These are phyloP conservation scores for Penicillium rolfsii DNA, from an alignment of 2,329 filamentous ascomycete species.

Conservation along the genomic window DNA sequence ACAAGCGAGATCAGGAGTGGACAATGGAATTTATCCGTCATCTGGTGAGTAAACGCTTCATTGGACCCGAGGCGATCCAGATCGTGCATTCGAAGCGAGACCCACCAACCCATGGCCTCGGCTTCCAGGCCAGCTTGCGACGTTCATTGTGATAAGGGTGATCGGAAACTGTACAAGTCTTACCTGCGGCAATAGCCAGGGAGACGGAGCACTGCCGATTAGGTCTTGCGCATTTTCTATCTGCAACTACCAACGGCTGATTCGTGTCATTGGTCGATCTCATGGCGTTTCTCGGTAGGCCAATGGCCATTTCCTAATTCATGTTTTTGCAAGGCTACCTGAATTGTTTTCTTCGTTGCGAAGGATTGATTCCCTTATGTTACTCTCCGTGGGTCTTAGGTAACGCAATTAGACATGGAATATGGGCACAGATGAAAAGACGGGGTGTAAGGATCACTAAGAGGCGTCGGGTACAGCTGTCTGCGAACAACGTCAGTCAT, in stretches of 20 bases:
- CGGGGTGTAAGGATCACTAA: neutral
- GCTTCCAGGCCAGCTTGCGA: constrained; percentile 20
- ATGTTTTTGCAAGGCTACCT: neutral
- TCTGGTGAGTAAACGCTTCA: constrained; percentile 28
- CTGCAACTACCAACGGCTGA: neutral
- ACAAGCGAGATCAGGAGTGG: constrained; percentile 41
- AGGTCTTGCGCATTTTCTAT: neutral
- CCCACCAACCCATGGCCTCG: constrained; percentile 35
- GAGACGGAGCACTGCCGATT: neutral
- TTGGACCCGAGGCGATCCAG: constrained; percentile 28
- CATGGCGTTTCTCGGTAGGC: neutral
- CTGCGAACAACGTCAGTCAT: neutral
- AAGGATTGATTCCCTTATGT: neutral
- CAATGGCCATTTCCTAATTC: neutral
- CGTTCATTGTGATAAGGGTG: neutral
- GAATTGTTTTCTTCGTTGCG: neutral
- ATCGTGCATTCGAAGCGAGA: constrained; percentile 37
- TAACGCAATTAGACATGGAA: neutral
- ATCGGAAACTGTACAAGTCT: neutral
- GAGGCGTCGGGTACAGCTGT: neutral
- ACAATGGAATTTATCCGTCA: constrained; percentile 38
- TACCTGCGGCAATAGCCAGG: neutral
- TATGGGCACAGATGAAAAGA: neutral
- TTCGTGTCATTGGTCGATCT: neutral
- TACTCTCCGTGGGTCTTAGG: neutral